phyloP scores from a whole-genome alignment of 2,329 filamentous ascomycete genomes.

The Penicillium sp. region DNA sequence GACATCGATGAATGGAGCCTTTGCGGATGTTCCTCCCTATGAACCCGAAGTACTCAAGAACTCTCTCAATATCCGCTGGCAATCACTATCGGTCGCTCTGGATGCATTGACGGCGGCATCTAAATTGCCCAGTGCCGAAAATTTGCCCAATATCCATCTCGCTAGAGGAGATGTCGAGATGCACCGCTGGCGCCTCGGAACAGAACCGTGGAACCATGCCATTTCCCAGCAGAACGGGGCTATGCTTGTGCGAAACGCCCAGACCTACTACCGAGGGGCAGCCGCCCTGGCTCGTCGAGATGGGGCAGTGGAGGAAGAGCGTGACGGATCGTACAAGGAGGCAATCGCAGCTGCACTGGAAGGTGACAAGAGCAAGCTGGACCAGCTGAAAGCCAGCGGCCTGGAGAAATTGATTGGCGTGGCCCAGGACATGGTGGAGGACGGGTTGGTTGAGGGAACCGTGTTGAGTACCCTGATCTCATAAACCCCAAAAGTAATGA shows the following conservation, averaged over 20 bases:
- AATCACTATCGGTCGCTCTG: conserved; percentile 52
- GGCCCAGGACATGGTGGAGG: conserved; percentile 54
- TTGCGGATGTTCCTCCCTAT: conserved; percentile 36
- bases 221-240: conserved; percentile 46
- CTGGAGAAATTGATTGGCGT: conserved; percentile 44
- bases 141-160: conserved; percentile 54
- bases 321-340: conserved; percentile 50
- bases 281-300: conserved; percentile 41
- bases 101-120: conserved; percentile 52
- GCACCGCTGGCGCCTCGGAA: conserved; percentile 52
- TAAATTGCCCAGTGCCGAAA: conserved; percentile 52
- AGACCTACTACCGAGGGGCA: conserved; percentile 59
- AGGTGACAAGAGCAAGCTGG: conserved; percentile 41
- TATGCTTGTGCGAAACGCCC: conserved; percentile 56
- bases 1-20: conserved; percentile 52
- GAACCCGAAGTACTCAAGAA: conserved; percentile 31
- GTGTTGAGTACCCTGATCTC: conserved; percentile 35
- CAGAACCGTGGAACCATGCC: conserved; percentile 43
- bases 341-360: conserved; percentile 49
- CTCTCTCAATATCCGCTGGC: conserved; percentile 49
- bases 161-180: conserved; percentile 58
- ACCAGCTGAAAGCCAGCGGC: conserved; percentile 34
- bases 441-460: conserved; percentile 47
- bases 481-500: conserved; percentile 16
- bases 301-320: conserved; percentile 44